phyloP scores from a whole-genome alignment of 768 basidiomycete genomes.

The Boletales sp. region DNA sequence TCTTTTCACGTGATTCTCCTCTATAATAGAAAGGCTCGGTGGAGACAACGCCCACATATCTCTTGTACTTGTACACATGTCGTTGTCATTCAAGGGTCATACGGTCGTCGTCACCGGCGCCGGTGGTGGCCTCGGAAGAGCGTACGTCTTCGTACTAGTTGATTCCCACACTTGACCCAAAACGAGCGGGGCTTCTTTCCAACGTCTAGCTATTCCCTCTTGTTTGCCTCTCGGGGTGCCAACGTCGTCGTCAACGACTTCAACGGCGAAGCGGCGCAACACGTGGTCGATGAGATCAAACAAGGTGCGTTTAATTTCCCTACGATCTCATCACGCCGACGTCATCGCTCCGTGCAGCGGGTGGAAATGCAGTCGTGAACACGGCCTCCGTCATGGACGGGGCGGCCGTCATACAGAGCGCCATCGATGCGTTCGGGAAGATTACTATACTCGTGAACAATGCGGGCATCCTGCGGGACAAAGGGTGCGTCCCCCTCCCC shows the following conservation, averaged over 20 bases:
- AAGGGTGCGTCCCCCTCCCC: conserved; percentile 46
- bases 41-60: too few relatives aligned
- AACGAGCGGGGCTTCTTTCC: background rate
- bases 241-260: conserved; percentile 96
- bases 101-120: conserved; percentile 96
- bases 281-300: conserved; percentile 86
- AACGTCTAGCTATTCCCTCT: conserved; percentile 69
- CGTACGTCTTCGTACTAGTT: conserved; percentile 49
- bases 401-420: conserved; percentile 78
- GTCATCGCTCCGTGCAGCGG: conserved; percentile 44
- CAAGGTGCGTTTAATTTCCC: conserved; percentile 46
- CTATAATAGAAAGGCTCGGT: too few relatives aligned
- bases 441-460: conserved; percentile 94
- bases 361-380: conserved; percentile 86
- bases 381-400: conserved; percentile 87
- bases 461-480: conserved; percentile 85
- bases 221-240: conserved; percentile 92
- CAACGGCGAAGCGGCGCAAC: conserved; percentile 81
- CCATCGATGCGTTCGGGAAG: conserved; percentile 78
- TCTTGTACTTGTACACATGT: conserved; percentile 20
- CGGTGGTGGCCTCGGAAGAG: conserved; percentile 89
- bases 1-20: too few relatives aligned
- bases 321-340: too few relatives aligned
- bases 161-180: background rate
- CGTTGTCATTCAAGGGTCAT: conserved; percentile 78